phyloP scores from a whole-genome alignment of 805 yeast genomes.

The Candida endomychidarum region DNA sequence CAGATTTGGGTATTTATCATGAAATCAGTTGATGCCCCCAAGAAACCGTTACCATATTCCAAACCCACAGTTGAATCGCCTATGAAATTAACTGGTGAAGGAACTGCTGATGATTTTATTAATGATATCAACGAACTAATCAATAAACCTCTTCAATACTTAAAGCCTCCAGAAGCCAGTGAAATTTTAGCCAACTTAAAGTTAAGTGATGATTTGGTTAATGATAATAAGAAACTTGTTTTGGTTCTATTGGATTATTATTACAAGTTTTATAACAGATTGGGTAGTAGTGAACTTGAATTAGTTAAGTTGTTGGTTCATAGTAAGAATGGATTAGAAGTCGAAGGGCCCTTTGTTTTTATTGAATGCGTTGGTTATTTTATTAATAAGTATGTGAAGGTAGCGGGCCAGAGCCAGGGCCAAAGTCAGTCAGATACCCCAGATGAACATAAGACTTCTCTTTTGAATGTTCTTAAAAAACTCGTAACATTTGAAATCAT shows the following conservation, averaged over 20 bases:
- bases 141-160: constrained; percentile 9
- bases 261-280: constrained; percentile 6
- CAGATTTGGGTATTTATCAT: constrained; percentile 36
- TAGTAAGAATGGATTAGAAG: constrained; percentile 6
- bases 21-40: constrained; percentile 8
- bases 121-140: constrained; percentile 26
- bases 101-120: constrained; percentile 21
- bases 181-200: constrained; percentile 9
- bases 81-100: constrained; percentile 18
- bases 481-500: constrained; percentile 10
- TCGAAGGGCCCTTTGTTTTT: constrained; percentile 10
- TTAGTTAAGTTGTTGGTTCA: constrained; percentile 15
- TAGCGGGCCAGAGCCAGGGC: neutral
- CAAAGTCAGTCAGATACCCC: neutral
- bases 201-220: constrained; percentile 10
- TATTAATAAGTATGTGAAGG: constrained; percentile 4
- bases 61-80: constrained; percentile 37
- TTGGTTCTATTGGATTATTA: constrained; percentile 14
- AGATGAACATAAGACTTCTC: too few relatives aligned
- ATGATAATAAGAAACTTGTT: constrained; percentile 8
- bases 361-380: constrained; percentile 14
- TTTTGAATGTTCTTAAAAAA: constrained; percentile 7
- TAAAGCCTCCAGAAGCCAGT: constrained; percentile 10
- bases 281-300: constrained; percentile 8
- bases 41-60: constrained; percentile 15